These are phyloP conservation scores for Saccharomyces eubayanus DNA, from an alignment of 805 yeast species.

Conservation along the genomic window DNA sequence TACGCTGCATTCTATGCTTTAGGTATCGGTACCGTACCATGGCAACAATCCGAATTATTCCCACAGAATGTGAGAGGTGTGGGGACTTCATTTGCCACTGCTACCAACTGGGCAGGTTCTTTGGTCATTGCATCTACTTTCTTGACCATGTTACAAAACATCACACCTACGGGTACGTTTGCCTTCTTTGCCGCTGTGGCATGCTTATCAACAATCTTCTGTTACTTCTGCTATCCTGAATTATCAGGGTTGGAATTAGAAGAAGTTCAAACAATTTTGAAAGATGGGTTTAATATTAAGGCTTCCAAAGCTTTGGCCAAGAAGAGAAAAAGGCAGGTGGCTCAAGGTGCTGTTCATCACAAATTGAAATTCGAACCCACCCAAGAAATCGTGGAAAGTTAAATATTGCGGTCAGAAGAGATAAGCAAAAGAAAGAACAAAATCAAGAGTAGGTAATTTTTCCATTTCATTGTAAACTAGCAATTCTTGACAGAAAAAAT, in stretches of 20 bases:
- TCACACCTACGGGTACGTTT: conserved; percentile 94
- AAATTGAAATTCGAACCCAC: conserved; percentile 18
- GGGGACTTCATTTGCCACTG: conserved; percentile 86
- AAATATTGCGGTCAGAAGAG: not conserved
- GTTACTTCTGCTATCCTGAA: conserved; percentile 85
- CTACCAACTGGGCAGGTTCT: conserved; percentile 93
- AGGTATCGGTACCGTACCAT: conserved; percentile 95
- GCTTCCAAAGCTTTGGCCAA: conserved; percentile 49
- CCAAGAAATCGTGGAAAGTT: conserved; percentile 19
- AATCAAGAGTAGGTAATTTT: not conserved
- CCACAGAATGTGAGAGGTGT: conserved; percentile 90
- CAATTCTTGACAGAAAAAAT: not conserved
- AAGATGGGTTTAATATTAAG: conserved; percentile 80
- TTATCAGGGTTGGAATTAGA: conserved; percentile 83
- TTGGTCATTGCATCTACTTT: conserved; percentile 84
- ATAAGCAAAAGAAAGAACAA: not conserved
- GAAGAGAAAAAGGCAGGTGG: conserved; percentile 32
- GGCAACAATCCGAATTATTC: conserved; percentile 95
- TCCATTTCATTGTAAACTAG: not conserved
- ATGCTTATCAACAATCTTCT: conserved; percentile 60
- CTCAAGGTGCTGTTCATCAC: conserved; percentile 6
- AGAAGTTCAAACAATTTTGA: conserved; percentile 74
- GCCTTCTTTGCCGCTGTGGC: conserved; percentile 81
- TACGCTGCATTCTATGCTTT: conserved; percentile 87
- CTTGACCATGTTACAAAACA: conserved; percentile 85